A percentile compares a stretch with the other conserved stretches of the same genome.
These are phyloP conservation scores for Pseudocercospora cruenta DNA, from an alignment of 2,329 filamentous ascomycete genomes.

Conservation along the genomic window DNA sequence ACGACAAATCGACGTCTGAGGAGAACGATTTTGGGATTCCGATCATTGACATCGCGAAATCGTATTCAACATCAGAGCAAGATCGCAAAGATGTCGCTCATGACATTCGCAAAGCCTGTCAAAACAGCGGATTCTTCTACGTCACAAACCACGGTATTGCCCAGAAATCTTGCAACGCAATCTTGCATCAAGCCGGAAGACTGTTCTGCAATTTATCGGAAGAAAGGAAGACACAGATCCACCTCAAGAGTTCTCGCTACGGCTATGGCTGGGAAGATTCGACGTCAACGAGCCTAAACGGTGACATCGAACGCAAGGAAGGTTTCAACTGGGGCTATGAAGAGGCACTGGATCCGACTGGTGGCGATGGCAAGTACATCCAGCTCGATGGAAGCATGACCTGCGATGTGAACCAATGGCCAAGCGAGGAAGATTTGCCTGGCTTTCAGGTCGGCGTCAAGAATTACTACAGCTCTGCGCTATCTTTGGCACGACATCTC, in stretches of 20 bases:
- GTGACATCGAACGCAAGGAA: constrained; percentile 33
- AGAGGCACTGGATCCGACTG: constrained; percentile 42
- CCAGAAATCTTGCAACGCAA: not conserved
- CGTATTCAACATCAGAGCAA: not conserved
- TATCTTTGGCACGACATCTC: constrained; percentile 42
- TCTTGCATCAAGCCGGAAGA: constrained; percentile 1
- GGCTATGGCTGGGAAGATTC: constrained; percentile 45
- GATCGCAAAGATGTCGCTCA: constrained; percentile 4
- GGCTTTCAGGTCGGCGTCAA: constrained; percentile 39
- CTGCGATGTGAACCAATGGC: constrained; percentile 38
- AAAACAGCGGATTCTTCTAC: constrained; percentile 25
- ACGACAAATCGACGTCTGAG: not conserved
- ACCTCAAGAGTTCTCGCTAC: constrained; percentile 33
- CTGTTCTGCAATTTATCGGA: not conserved
- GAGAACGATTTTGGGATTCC: constrained; percentile 7
- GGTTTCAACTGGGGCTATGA: constrained; percentile 51
- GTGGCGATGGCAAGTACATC: constrained; percentile 47
- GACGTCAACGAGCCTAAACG: constrained; percentile 39
- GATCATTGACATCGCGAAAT: constrained; percentile 14
- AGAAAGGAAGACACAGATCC: constrained; percentile 9
- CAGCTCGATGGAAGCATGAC: constrained; percentile 43
- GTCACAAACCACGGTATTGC: constrained; percentile 13
- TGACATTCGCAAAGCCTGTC: constrained; percentile 20
- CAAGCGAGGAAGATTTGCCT: constrained; percentile 38
- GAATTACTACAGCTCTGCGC: constrained; percentile 40